Base-by-base conservation (phyloP, 108 stramenopile species). In the Fragilaria crotonensis region DNA sequence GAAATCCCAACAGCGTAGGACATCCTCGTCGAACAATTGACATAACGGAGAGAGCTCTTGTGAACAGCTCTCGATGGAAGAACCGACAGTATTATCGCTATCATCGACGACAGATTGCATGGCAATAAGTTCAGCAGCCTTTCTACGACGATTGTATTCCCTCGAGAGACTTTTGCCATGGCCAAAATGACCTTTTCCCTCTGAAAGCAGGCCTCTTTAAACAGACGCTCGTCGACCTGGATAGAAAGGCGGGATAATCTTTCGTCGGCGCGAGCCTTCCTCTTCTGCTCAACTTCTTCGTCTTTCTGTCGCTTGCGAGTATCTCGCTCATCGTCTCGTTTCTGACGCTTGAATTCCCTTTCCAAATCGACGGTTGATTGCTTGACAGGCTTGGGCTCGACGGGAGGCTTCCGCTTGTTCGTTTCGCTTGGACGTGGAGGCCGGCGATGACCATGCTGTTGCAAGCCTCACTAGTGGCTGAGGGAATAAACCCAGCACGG, bases 151-250 rank as follows among this genome's bases (percentile, higher is more conserved):
- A 33, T 11, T 26, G 47, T 84, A 81, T 67, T 92, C 90, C 59
- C 80, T 84, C 50, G 27, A 56, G 60, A 85, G 52, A 54, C 62
- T 79, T 59, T 75, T 89, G 79, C 80, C 49, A 85, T 54, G 33
- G 68, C 52, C 48, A 72, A 57, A 14, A 89, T 59, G 55, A 73
- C 80, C 59, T 73, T 89, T 60, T 89, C 85, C 19, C 85, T 70
- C 53, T 85, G 71, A 45, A 77, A 60, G 45, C 57, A 62, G 5
- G 87, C 88, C 52, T 93, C 92, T 51, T 85, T 87, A 27, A 60
- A 71, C 0, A 93, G 60, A 23, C 86, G 79, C 4, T 93, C 92
- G 22, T 93, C 87, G 46, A 93, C 83, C 54, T 89, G 87, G 7
- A 75, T 51, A 19, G 58, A 58, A 1, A 93, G 76, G 27, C 78